Conservation (phyloP, 441 rosid genomes). For the Adansonia gregorii region DNA sequence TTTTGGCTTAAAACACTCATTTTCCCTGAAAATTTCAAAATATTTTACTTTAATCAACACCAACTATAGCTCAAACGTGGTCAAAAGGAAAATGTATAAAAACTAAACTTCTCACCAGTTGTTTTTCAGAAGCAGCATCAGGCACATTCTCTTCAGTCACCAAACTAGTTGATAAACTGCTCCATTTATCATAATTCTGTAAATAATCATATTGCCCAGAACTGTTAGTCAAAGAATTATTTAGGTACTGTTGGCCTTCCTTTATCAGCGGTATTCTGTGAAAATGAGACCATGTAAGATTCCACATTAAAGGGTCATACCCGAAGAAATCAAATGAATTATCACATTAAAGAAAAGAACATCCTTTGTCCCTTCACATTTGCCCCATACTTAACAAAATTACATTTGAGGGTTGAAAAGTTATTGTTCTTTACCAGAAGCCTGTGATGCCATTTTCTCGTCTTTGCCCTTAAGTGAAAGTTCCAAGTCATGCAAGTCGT, state of each 20-base stretch:
- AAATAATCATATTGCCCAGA: conserved; percentile 43
- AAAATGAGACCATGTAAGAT: conserved; percentile 25
- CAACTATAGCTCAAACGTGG: background rate
- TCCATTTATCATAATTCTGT: conserved; percentile 44
- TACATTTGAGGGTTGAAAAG: background rate
- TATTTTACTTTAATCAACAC: conserved; percentile 9
- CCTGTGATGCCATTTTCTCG: conserved; percentile 58
- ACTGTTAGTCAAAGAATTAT: conserved; percentile 27
- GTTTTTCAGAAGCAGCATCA: conserved; percentile 88
- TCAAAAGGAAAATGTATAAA: conserved; percentile 7
- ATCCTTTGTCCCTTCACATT: background rate
- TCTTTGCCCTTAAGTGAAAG: conserved; percentile 60
- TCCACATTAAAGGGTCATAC: background rate
- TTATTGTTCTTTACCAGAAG: conserved; percentile 42
- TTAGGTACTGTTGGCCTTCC: conserved; percentile 29
- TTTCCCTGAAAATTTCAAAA: conserved; percentile 54
- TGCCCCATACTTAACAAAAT: background rate
- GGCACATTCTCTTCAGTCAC: conserved; percentile 47
- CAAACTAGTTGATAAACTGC: conserved; percentile 46
- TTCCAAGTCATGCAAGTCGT: conserved; percentile 98
- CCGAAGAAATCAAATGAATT: background rate
- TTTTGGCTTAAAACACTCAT: conserved; percentile 83
- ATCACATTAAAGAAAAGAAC: background rate
- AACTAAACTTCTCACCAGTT: conserved; percentile 49
- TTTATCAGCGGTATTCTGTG: conserved; percentile 39